Conservation (phyloP, 176 grass and related monocot genomes). For the Avena eriantha region DNA sequence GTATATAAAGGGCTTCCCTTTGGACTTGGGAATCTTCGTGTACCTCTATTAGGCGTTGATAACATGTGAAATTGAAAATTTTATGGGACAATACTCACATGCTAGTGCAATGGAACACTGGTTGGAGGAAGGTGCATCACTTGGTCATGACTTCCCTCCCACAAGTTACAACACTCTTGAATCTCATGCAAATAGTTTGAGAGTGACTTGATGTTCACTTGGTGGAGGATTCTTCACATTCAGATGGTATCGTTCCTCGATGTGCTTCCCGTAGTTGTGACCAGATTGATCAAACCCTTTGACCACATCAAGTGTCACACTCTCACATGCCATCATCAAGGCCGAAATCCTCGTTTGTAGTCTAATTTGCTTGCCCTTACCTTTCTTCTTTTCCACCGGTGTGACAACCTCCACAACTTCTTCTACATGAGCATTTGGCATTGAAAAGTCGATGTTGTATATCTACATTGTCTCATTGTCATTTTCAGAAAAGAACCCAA, state of each 20-base stretch:
- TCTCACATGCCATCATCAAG: not conserved
- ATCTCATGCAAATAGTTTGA: not conserved
- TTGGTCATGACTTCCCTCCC: not conserved
- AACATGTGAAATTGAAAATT: not conserved
- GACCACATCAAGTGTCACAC: not conserved
- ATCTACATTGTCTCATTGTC: no score
- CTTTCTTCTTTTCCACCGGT: no score
- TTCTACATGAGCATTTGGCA: no score
- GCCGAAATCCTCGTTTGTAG: not conserved
- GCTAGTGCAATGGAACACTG: not conserved
- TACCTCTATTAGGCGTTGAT: not conserved
- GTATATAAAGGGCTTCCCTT: not conserved
- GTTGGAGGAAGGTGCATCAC: not conserved
- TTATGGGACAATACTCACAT: not conserved
- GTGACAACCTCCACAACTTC: no score
- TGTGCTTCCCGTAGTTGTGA: not conserved
- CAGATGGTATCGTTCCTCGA: not conserved
- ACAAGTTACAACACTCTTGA: not conserved
- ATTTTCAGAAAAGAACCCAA: no score
- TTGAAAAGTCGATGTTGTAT: no score
- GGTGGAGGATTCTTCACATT: not conserved
- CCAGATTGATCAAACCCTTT: not conserved
- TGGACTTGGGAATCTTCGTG: not conserved
- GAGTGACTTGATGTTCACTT: not conserved
- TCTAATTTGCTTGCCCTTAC: no score